Base-by-base conservation (phyloP, 352 stramenopile genomes). In the Aphanomyces stellatus region DNA sequence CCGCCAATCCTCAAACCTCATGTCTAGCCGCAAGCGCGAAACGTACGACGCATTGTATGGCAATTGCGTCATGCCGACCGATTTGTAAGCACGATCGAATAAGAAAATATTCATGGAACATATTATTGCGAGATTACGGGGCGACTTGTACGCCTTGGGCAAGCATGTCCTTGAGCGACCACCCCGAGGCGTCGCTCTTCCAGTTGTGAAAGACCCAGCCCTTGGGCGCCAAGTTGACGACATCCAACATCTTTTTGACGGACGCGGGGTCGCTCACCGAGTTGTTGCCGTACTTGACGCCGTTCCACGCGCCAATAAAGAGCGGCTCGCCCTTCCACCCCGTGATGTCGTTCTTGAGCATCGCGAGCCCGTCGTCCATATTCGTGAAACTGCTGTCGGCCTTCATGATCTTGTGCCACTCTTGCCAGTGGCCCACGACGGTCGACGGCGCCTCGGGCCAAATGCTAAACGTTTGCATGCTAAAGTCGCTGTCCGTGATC, bases 21-120 rank as follows among this genome's bases (percentile, higher is more conserved):
- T 15, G 62, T 49, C 25, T 65, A 92, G 83, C 66, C 84, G 84
- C 71, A 71, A 89, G 72, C 79, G 82, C 24, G 84, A 92, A 75
- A 90, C 80, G 37, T 87, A 82, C 68, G 79, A 89, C 59, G 71
- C 80, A 10, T 72, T 92, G 43, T 92, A 82, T 68, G 82, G 84
- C 53, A 92, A 90, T 75, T 92, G 84, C 35, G 72, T 92, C 49
- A 73, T 89, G 42, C 84, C 84, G 6, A 49, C 42, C 11, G 71
- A 76, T 51, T 62, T 79, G 2, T 76, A 72, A 56, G 37, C 13
- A n/a, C n/a, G n/a, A n/a, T n/a, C n/a, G n/a, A n/a, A n/a, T n/a
- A n/a, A n/a, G n/a, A n/a, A n/a, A n/a, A n/a, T n/a, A n/a, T n/a
- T n/a, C n/a, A n/a, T n/a, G n/a, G n/a, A n/a, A n/a, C n/a, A n/a